Evolutionary conservation across 352 stramenopile genomes (phyloP), one percentile per base, ranked within the genome.

Genomic region (Globisporangium camurandrum): DNA sequence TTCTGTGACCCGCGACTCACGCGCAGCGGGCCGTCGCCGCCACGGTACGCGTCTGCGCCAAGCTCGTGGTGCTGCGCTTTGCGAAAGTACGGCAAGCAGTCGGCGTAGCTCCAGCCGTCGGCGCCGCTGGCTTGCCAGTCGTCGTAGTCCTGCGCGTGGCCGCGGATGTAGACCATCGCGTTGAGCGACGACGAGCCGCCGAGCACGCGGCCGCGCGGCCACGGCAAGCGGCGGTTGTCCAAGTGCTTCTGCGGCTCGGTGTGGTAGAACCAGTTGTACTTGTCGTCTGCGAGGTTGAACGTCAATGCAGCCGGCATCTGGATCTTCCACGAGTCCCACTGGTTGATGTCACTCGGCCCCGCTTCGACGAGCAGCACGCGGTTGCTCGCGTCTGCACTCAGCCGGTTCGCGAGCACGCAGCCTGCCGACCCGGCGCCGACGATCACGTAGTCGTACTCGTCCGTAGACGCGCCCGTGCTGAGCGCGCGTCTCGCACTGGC

Each of bases 241-340:
- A 96, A 51, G 49, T 93, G 46, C 53, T 84, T 85, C 63, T 96
- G 84, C 20, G 86, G 78, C 57, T 90, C 77, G 6, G 84, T 96
- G 55, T 82, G 56, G 66, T 94, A 96, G 51, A 19, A 69, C 86
- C 86, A 96, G 51, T 96, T 95, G 68, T 95, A 95, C 50, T 74
- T 79, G 30, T 93, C 76, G 51, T 93, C 64, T 12, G 33, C 74
- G 46, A 95, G 65, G 47, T 92, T 93, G 71, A 81, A 94, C 38
- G 84, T 94, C 28, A 95, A 65, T 19, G 74, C 86, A 2, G 84
- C 86, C 1, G 86, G 86, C 82, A 95, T 94, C 62, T 94, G 70
- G 57, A 95, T 94, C 67, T 88, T 93, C 84, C 82, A 94, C 46
- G 82, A 94, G 71, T 95, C 83, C 80, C 83, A 92, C 57, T 90